Percentiles rank a stretch among this genome's conserved stretches.
Evolutionary conservation across 805 yeast genomes (phyloP).

Genomic region (Priceomyces melissophilus): DNA sequence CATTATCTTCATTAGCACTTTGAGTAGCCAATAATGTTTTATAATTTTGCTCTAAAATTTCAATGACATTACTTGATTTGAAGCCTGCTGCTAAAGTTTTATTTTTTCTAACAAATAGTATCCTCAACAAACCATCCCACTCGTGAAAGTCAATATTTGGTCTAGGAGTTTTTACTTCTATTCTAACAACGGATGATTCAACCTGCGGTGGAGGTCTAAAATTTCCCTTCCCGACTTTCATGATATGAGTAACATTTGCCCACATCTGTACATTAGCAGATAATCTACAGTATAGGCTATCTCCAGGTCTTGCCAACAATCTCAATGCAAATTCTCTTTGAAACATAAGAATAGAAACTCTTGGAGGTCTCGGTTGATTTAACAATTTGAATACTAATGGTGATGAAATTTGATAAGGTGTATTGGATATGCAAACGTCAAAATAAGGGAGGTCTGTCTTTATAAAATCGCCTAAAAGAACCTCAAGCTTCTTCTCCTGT

Average conservation of each 20-base stretch:
- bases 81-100: slow-evolving; percentile 92
- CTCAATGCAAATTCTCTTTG: slow-evolving; percentile 96
- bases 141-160: slow-evolving; percentile 93
- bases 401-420: slow-evolving; percentile 96
- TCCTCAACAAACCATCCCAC: slow-evolving; percentile 94
- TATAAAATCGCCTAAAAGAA: slow-evolving; percentile 92
- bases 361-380: slow-evolving; percentile 89
- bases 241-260: slow-evolving; percentile 97
- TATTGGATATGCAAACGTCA: slow-evolving; percentile 93
- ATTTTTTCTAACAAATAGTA: slow-evolving; percentile 90
- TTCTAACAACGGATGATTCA: slow-evolving; percentile 91
- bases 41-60: slow-evolving; percentile 84
- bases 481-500: slow-evolving; percentile 84
- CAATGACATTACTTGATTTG: slow-evolving; percentile 74
- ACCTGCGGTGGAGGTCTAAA: slow-evolving; percentile 99
- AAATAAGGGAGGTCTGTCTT: slow-evolving; percentile 92
- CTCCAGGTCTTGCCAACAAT: slow-evolving; percentile 95
- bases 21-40: slow-evolving; percentile 61
- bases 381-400: slow-evolving; percentile 91
- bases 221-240: slow-evolving; percentile 97
- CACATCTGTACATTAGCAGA: slow-evolving; percentile 99
- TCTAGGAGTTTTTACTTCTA: slow-evolving; percentile 87
- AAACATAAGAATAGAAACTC: slow-evolving; percentile 94
- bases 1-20: slow-evolving; percentile 43
- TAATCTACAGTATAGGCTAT: slow-evolving; percentile 82